Conservation (phyloP, 768 basidiomycete species). For the Auricularia sp. region DNA sequence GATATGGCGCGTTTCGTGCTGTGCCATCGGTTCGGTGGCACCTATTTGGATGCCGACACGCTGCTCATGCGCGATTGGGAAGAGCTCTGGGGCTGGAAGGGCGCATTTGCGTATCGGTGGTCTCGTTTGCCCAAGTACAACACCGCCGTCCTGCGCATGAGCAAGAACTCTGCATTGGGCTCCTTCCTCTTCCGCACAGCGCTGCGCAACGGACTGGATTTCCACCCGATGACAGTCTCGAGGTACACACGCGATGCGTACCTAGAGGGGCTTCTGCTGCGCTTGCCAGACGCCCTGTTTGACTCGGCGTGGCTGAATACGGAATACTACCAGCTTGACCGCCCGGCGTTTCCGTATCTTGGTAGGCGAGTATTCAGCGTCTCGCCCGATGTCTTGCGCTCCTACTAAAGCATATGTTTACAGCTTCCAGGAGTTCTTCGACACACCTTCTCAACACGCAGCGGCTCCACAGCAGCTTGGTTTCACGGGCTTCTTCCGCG, state of each 20-base stretch:
- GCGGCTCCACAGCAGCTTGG: slow-evolving; percentile 83
- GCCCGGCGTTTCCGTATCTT: slow-evolving; percentile 93
- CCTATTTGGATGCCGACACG: slow-evolving; percentile 95
- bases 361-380: slow-evolving; percentile 32
- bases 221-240: slow-evolving; percentile 94
- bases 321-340: slow-evolving; percentile 81
- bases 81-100: slow-evolving; percentile 93
- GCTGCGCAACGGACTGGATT: slow-evolving; percentile 86
- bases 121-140: slow-evolving; percentile 87
- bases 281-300: slow-evolving; percentile 90
- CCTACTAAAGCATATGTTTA: background rate
- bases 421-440: slow-evolving; percentile 85
- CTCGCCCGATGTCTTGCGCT: slow-evolving; percentile 2
- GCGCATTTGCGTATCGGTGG: slow-evolving; percentile 96
- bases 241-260: slow-evolving; percentile 84
- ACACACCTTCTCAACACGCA: slow-evolving; percentile 58
- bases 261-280: slow-evolving; percentile 70
- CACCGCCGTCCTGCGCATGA: slow-evolving; percentile 90
- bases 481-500: slow-evolving; percentile 92
- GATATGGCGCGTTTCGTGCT: slow-evolving; percentile 97
- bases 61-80: slow-evolving; percentile 97
- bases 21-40: slow-evolving; percentile 93
- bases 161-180: slow-evolving; percentile 85
- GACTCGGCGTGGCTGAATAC: slow-evolving; percentile 96
- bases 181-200: slow-evolving; percentile 92